Evolutionary conservation across 1,284 basidiomycete species (phyloP), one percentile per base, ranked within the genome.

Genomic region (Paramarasmius palmivorus): DNA sequence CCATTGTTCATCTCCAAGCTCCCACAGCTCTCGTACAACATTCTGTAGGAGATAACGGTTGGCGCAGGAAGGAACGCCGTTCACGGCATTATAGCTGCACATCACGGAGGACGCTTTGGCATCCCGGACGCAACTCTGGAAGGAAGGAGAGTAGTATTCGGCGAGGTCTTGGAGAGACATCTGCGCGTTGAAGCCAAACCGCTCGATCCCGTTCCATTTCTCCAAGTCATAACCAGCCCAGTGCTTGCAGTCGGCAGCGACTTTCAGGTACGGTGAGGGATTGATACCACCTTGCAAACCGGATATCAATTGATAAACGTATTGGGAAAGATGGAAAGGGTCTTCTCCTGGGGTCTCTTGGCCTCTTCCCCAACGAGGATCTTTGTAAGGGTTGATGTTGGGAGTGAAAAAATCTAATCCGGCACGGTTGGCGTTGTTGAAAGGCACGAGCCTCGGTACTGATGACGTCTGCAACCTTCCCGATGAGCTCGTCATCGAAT

Each of bases 31-130:
- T n/a, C 81, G 68, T 19, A 82, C 63, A 22, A 84, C 63, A 35
- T 71, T 68, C 59, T 82, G 78, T 36, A 84, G 67, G 32, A 84
- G 66, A 61, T 75, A 83, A 3, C 72, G 68, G 61, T 71, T 75
- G 9, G 79, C 80, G 59, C 81, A 84, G 1, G 77, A 70, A 7
- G 82, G 81, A 32, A 83, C 64, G 2, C 81, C 82, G 56, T 84
- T 83, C n/a, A 84, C 79, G 10, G 79, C 75, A 57, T 83, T 83
- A 60, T 84, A 84, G 53, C 75, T 78, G 68, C 81, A 84, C 81
- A 84, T 84, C 32, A 82, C 69, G 29, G 77, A 77, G 1, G 71
- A 77, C 38, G 79, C 82, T 57, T 79, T 78, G n/a, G 81, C 81
- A 59, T 84, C 82, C 45, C 81, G 72, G 19, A 81, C 80, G 59